Evolutionary conservation across 495 filamentous ascomycete genomes (phyloP).

Genomic region (Rhypophila decipiens): DNA sequence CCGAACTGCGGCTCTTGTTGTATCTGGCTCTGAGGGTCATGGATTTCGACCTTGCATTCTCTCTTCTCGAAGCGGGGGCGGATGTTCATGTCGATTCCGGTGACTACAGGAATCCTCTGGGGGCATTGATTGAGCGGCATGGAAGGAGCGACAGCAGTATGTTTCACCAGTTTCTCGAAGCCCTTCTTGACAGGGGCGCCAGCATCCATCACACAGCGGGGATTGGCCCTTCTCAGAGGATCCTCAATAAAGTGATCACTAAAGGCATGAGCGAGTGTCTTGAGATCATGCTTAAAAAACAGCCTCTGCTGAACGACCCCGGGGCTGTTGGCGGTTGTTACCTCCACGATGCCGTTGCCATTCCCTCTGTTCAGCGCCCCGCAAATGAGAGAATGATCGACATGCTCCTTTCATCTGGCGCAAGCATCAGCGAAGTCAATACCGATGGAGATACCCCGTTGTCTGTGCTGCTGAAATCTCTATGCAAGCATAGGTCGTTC

Average conservation of each 20-base stretch:
- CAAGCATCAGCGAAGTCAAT: slow-evolving; percentile 8
- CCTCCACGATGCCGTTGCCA: slow-evolving; percentile 11
- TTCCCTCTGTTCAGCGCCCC: slow-evolving; percentile 1
- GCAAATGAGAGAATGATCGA: slow-evolving; percentile 14
- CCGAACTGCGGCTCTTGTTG: slow-evolving; percentile 7
- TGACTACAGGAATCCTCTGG: slow-evolving; percentile 4
- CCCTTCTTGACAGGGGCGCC: slow-evolving; percentile 12
- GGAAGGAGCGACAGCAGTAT: too few relatives aligned
- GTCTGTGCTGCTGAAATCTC: slow-evolving; percentile 10
- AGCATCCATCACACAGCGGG: slow-evolving; percentile 6
- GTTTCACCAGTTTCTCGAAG: slow-evolving; percentile 9
- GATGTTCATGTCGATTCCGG: slow-evolving; percentile 11
- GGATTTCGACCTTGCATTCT: slow-evolving; percentile 8
- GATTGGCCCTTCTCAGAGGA: slow-evolving; percentile 1
- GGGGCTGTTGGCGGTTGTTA: slow-evolving; percentile 11
- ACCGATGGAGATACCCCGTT: slow-evolving; percentile 13
- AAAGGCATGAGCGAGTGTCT: slow-evolving; percentile 3
- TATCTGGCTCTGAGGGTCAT: slow-evolving; percentile 4
- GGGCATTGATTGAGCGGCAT: not conserved
- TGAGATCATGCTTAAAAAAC: slow-evolving; percentile 9
- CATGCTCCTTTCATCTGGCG: slow-evolving; percentile 6
- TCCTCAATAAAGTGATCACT: slow-evolving; percentile 9
- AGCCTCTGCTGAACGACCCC: slow-evolving; percentile 6
- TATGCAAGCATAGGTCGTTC: slow-evolving; percentile 5
- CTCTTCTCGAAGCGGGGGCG: slow-evolving; percentile 10